phyloP scores from a whole-genome alignment of 768 basidiomycete genomes.

The Calocybe cyanea region DNA sequence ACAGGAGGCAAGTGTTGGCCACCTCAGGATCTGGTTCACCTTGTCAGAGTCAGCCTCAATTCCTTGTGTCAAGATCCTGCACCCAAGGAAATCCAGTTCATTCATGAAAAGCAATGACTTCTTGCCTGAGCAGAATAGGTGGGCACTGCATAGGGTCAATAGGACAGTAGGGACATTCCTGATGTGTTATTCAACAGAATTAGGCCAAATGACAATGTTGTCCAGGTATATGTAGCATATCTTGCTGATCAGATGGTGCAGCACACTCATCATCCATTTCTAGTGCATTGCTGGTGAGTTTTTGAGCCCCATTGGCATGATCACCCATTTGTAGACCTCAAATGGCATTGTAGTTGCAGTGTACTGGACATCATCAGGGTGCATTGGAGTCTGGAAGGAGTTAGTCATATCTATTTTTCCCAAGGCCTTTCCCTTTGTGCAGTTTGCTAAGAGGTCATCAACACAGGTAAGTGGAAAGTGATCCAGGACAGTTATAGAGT shows the following conservation, averaged over 20 bases:
- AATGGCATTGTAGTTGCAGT: not conserved
- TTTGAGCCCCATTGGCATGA: not conserved
- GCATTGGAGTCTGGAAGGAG: not conserved
- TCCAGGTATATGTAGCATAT: constrained; percentile 21
- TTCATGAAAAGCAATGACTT: not conserved
- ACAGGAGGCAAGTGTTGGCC: constrained; percentile 18
- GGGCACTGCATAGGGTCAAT: not conserved
- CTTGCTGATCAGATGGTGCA: constrained; percentile 12
- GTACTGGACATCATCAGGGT: not conserved
- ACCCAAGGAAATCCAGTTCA: constrained; percentile 5
- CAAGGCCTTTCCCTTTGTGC: not conserved
- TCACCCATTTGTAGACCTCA: not conserved
- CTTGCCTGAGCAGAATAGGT: not conserved
- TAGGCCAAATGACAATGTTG: constrained; percentile 24
- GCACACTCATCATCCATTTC: not conserved
- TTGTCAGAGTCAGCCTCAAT: constrained; percentile 1
- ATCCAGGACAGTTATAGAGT: not conserved
- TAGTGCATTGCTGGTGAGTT: constrained; percentile 1
- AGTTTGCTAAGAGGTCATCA: constrained; percentile 1
- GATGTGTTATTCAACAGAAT: constrained; percentile 15
- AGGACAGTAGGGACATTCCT: constrained; percentile 12
- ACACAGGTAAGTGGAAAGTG: not conserved
- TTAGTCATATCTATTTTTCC: not conserved
- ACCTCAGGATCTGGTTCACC: constrained; percentile 21
- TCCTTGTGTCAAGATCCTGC: not conserved